Base-by-base conservation (phyloP, 2,329 filamentous ascomycete genomes). In the Pezicula carpinea region DNA sequence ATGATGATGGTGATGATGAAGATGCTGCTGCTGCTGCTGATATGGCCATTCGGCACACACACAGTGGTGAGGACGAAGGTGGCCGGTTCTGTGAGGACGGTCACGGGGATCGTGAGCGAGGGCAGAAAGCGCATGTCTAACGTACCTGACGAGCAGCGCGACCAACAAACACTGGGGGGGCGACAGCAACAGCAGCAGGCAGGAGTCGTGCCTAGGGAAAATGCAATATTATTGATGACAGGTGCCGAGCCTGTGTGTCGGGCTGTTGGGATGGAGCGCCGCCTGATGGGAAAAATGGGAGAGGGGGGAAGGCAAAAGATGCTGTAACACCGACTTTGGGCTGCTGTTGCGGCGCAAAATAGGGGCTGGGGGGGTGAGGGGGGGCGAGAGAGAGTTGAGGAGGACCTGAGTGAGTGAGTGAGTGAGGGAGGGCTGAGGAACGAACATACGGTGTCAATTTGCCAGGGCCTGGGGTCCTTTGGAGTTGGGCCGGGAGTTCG, bases 341-440 rank as follows among this genome's bases (percentile, higher is more conserved):
- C n/a, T n/a, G n/a, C 36, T 43, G 34, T 40, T 45, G 36, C 39
- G 34, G 26, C 34, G 42, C 36, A 50, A 23, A 14, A 43, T 18
- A 43, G 17, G 34, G 43, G 36, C 15, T 45, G 21, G 29, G 39
- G 39, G 43, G 23, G 34, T 32, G 44, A 51, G 33, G 47, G 47
- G 44, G 44, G 50, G 46, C 48, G 53, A 48, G 50, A 26, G 36
- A 42, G n/a, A n/a, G n/a, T n/a, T n/a, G n/a, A n/a, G n/a, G n/a
- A n/a, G n/a, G n/a, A n/a, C n/a, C n/a, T n/a, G 49, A 26, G 31
- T 44, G 38, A 31, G 48, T 42, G 41, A 43, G 13, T 36, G 43
- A 13, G 33, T 36, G 33, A 18, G 7, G 6, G 43, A 23, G 17
- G 18, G 33, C n/a, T 13, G 19, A 15, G 48, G 41, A 33, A n/a